These are phyloP conservation scores for Kwoniella sp. DNA, from an alignment of 768 basidiomycete species.

Conservation along the genomic window DNA sequence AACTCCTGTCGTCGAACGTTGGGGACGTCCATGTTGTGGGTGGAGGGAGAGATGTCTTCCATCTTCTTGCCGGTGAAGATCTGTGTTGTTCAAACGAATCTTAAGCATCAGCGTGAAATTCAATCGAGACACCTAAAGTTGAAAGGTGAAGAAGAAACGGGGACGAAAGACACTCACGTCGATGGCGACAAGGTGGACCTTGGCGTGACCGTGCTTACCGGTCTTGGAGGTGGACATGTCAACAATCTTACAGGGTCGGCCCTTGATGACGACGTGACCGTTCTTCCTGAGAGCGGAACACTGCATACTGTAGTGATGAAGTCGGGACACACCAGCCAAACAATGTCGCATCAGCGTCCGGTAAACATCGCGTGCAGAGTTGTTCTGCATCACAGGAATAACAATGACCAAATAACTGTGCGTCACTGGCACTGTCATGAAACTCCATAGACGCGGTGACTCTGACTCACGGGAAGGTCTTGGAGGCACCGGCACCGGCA, in stretches of 20 bases:
- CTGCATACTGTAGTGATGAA: slow-evolving; percentile 57
- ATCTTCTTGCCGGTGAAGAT: slow-evolving; percentile 99
- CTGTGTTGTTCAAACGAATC: too few relatives aligned
- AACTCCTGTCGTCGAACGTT: slow-evolving; percentile 88
- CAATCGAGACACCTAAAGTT: too few relatives aligned
- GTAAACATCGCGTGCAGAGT: too few relatives aligned
- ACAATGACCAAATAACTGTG: too few relatives aligned
- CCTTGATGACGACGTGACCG: slow-evolving; percentile 86
- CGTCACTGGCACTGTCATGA: too few relatives aligned
- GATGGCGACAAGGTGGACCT: slow-evolving; percentile 94
- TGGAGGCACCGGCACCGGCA: slow-evolving; percentile 60
- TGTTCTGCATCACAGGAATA: too few relatives aligned
- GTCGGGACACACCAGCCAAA: slow-evolving; percentile 23
- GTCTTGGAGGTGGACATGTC: slow-evolving; percentile 98
- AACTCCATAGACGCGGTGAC: slow-evolving; percentile 11
- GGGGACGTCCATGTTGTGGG: slow-evolving; percentile 99
- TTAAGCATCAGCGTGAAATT: too few relatives aligned
- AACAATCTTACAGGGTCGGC: slow-evolving; percentile 90
- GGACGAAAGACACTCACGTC: slow-evolving; percentile 87
- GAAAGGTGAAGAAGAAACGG: too few relatives aligned
- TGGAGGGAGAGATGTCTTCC: slow-evolving; percentile 64
- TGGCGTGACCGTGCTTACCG: slow-evolving; percentile 99
- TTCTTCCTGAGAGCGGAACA: slow-evolving; percentile 86
- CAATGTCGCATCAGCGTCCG: background rate
- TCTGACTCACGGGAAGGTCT: slow-evolving; percentile 54